phyloP scores from a whole-genome alignment of 164 flowering plant species.

The Protea cynaroides region DNA sequence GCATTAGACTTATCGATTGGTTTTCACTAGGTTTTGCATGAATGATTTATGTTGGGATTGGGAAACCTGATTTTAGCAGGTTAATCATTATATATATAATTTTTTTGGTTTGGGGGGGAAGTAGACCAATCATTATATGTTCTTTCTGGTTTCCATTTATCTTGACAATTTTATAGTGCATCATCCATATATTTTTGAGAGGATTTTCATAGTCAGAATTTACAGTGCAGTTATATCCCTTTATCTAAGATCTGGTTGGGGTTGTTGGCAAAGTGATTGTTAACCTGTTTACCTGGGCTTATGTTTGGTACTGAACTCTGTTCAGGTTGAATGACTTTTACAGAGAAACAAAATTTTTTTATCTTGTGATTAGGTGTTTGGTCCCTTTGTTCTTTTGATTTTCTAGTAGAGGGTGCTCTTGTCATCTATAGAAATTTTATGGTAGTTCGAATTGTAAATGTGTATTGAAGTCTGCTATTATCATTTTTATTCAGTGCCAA shows the following conservation, averaged over 20 bases:
- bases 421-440: background rate
- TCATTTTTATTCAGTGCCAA: conserved; percentile 33
- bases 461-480: background rate
- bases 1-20: too few relatives aligned
- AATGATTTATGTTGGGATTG: too few relatives aligned
- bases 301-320: background rate
- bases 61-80: background rate
- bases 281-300: background rate
- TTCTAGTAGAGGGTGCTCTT: too few relatives aligned
- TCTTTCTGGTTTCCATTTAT: background rate
- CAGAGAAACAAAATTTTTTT: background rate
- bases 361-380: too few relatives aligned
- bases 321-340: background rate
- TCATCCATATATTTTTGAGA: too few relatives aligned
- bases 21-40: background rate
- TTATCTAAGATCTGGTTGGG: too few relatives aligned
- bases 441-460: background rate
- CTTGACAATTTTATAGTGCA: background rate
- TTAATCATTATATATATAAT: too few relatives aligned
- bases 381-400: too few relatives aligned
- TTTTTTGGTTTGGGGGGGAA: too few relatives aligned
- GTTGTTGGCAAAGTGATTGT: background rate
- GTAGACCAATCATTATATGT: too few relatives aligned
- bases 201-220: too few relatives aligned
- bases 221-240: too few relatives aligned